These are phyloP conservation scores for Ustilago trichophora DNA, from an alignment of 1,284 basidiomycete genomes.

Conservation along the genomic window DNA sequence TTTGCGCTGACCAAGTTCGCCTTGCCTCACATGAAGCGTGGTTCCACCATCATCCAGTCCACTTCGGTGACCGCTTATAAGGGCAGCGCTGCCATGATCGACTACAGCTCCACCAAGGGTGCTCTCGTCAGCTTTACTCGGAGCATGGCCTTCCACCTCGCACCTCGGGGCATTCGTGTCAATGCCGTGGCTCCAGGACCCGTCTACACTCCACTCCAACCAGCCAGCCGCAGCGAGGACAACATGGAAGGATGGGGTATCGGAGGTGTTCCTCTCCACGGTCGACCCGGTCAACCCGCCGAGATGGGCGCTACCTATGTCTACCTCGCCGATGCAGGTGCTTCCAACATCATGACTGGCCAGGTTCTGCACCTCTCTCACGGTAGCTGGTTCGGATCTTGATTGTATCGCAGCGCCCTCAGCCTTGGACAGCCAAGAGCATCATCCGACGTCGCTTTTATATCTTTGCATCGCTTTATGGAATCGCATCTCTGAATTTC, in stretches of 20 bases:
- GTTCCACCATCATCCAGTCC: constrained; percentile 74
- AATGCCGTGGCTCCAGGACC: constrained; percentile 72
- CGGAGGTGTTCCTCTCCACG: constrained; percentile 44
- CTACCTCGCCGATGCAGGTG: constrained; percentile 50
- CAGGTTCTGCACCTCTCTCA: constrained; percentile 50
- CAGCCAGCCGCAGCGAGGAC: constrained; percentile 46
- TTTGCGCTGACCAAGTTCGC: constrained; percentile 67
- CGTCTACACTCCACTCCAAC: constrained; percentile 70
- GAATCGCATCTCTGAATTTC: too few relatives aligned
- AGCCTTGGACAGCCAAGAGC: too few relatives aligned
- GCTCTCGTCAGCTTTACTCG: constrained; percentile 71
- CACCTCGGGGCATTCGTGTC: constrained; percentile 73
- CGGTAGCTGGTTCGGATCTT: constrained; percentile 46
- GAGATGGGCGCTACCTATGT: constrained; percentile 55
- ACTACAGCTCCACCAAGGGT: constrained; percentile 71
- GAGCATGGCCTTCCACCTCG: constrained; percentile 72
- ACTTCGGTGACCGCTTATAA: constrained; percentile 74
- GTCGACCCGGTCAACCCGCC: constrained; percentile 50
- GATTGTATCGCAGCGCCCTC: background rate
- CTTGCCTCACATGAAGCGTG: constrained; percentile 73
- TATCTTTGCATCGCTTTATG: background rate
- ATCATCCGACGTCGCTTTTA: too few relatives aligned
- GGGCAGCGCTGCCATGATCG: constrained; percentile 68
- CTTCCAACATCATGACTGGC: constrained; percentile 55
- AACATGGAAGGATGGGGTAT: constrained; percentile 58